These are phyloP conservation scores for Pichia paraexigua DNA, from an alignment of 805 yeast genomes.

Conservation along the genomic window DNA sequence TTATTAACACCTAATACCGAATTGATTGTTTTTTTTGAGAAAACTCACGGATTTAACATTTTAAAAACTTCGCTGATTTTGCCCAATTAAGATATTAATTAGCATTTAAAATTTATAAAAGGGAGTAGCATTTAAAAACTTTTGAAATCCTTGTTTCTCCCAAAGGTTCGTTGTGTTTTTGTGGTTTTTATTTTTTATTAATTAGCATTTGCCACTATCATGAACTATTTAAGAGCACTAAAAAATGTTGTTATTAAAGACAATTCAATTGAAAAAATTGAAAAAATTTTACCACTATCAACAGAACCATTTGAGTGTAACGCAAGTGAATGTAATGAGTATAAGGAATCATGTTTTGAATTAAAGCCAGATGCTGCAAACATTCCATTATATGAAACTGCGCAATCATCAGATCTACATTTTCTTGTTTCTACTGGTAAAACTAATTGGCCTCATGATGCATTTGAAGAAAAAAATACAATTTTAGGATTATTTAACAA, in stretches of 20 bases:
- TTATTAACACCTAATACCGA: neutral
- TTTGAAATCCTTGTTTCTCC: neutral
- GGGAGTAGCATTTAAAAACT: neutral
- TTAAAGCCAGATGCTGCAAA: slow-evolving; percentile 27
- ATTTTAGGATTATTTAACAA: slow-evolving; percentile 19
- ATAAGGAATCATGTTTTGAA: slow-evolving; percentile 25
- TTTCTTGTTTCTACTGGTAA: slow-evolving; percentile 78
- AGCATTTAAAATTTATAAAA: neutral
- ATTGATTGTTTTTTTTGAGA: too few species aligned
- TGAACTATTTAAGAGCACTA: slow-evolving; percentile 18
- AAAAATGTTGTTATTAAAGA: slow-evolving; percentile 10
- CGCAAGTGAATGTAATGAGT: slow-evolving; percentile 36
- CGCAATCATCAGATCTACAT: slow-evolving; percentile 64
- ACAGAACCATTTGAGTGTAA: slow-evolving; percentile 47
- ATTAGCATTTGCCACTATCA: neutral
- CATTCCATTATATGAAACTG: slow-evolving; percentile 57
- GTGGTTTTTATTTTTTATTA: neutral
- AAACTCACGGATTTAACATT: neutral
- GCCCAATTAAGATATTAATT: neutral
- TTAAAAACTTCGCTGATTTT: neutral
- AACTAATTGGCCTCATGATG: slow-evolving; percentile 77
- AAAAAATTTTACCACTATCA: slow-evolving; percentile 36
- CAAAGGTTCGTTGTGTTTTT: neutral
- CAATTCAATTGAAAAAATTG: slow-evolving; percentile 24
- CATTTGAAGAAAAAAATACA: slow-evolving; percentile 35